These are phyloP conservation scores for Gastrodia elata DNA, from an alignment of 106 monocot species.

Conservation along the genomic window DNA sequence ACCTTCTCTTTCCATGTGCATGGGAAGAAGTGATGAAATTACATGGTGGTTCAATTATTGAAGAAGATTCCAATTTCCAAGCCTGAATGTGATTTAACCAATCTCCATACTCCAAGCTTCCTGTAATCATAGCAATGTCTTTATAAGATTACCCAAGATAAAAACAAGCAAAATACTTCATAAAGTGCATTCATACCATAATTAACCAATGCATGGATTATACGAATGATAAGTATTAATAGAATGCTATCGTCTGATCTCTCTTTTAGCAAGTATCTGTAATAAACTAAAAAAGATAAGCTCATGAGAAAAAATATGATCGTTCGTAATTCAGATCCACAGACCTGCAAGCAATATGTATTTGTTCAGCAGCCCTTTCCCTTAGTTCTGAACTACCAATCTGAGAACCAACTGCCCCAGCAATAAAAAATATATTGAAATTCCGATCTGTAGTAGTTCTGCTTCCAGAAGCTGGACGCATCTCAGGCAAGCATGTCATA, in stretches of 20 bases:
- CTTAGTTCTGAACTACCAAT: slow-evolving; percentile 85
- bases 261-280: slow-evolving; percentile 71
- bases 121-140: slow-evolving; percentile 20
- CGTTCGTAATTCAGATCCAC: not conserved
- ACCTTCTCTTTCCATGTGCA: slow-evolving; percentile 82
- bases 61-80: slow-evolving; percentile 85
- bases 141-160: not conserved
- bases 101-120: slow-evolving; percentile 86
- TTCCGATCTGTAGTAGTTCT: slow-evolving; percentile 24
- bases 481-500: slow-evolving; percentile 93
- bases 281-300: slow-evolving; percentile 5
- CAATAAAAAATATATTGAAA: slow-evolving; percentile 42
- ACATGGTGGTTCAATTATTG: slow-evolving; percentile 78
- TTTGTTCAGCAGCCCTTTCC: slow-evolving; percentile 74
- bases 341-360: slow-evolving; percentile 86
- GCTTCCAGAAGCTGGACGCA: slow-evolving; percentile 51
- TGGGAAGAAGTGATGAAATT: slow-evolving; percentile 73
- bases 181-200: slow-evolving; percentile 44
- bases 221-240: slow-evolving; percentile 74
- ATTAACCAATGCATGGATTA: slow-evolving; percentile 81
- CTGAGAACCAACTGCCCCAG: slow-evolving; percentile 63
- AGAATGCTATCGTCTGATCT: slow-evolving; percentile 98
- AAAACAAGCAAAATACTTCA: slow-evolving; percentile 4
- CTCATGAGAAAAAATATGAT: not conserved
- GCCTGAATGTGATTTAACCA: slow-evolving; percentile 77